These are phyloP conservation scores for Trapa incisa DNA, from an alignment of 345 rosid species.

Conservation along the genomic window DNA sequence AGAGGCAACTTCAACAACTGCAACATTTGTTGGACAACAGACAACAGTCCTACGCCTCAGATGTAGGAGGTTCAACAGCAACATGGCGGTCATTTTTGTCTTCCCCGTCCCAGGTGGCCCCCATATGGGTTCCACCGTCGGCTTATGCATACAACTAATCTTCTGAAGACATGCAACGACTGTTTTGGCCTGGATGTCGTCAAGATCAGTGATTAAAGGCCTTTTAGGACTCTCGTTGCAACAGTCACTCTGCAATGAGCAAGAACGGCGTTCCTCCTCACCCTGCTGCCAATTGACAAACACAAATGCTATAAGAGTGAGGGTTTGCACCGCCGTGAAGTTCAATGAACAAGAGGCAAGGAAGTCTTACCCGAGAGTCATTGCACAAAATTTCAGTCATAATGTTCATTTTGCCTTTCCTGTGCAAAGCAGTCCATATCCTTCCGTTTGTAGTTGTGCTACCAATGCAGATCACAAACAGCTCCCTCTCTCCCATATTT, in stretches of 20 bases:
- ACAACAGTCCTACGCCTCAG: constrained; percentile 25
- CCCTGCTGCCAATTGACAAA: constrained; percentile 22
- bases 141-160: constrained; percentile 16
- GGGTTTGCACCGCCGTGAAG: not conserved
- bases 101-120: constrained; percentile 57
- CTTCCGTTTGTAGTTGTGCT: constrained; percentile 22
- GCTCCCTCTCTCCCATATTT: constrained; percentile 7
- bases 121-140: constrained; percentile 30
- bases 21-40: constrained; percentile 44
- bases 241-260: not conserved
- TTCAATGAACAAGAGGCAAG: not conserved
- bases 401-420: constrained; percentile 13
- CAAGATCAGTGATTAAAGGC: constrained; percentile 11
- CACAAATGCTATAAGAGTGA: too few species aligned
- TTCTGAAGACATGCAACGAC: constrained; percentile 15
- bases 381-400: constrained; percentile 15
- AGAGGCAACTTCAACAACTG: constrained; percentile 29
- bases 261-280: constrained; percentile 13
- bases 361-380: constrained; percentile 21
- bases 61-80: constrained; percentile 22
- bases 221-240: constrained; percentile 2
- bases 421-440: constrained; percentile 30
- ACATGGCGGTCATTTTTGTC: constrained; percentile 24
- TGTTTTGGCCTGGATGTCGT: constrained; percentile 25
- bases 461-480: constrained; percentile 19